phyloP scores from a whole-genome alignment of 352 stramenopile species.

The Aphanomyces invadans region DNA sequence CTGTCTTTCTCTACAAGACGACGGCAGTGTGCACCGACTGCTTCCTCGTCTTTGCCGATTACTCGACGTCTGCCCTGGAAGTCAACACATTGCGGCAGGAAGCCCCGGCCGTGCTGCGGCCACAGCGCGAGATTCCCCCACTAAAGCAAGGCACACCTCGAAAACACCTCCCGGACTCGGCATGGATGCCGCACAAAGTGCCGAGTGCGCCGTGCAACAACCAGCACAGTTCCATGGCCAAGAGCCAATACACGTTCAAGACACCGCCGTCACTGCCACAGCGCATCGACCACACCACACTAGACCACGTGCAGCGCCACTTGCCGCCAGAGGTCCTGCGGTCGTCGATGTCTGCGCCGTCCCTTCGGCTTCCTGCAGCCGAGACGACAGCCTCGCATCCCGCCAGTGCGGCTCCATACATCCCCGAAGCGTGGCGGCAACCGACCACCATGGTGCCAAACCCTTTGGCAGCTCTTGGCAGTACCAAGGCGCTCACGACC shows the following conservation, averaged over 20 bases:
- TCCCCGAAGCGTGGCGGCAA: slow-evolving; percentile 22
- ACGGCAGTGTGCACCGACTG: slow-evolving; percentile 88
- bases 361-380: neutral
- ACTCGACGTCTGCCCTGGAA: slow-evolving; percentile 61
- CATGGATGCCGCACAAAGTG: slow-evolving; percentile 21
- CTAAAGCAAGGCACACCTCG: slow-evolving; percentile 27
- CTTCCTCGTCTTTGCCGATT: slow-evolving; percentile 91
- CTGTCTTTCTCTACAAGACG: slow-evolving; percentile 92
- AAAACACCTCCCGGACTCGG: slow-evolving; percentile 37
- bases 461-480: neutral
- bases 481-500: slow-evolving; percentile 28
- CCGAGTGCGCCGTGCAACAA: slow-evolving; percentile 33
- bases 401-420: neutral
- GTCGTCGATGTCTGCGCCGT: neutral
- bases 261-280: slow-evolving; percentile 3
- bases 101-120: slow-evolving; percentile 57
- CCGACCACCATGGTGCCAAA: slow-evolving; percentile 8
- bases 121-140: slow-evolving; percentile 44
- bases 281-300: slow-evolving; percentile 21
- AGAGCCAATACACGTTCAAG: slow-evolving; percentile 21
- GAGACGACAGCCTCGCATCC: neutral
- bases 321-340: neutral
- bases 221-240: slow-evolving; percentile 34
- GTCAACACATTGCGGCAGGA: slow-evolving; percentile 54
- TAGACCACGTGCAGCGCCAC: slow-evolving; percentile 1